Evolutionary conservation across 139 green algal species (phyloP).

Genomic region (Picochlorum sp.): DNA sequence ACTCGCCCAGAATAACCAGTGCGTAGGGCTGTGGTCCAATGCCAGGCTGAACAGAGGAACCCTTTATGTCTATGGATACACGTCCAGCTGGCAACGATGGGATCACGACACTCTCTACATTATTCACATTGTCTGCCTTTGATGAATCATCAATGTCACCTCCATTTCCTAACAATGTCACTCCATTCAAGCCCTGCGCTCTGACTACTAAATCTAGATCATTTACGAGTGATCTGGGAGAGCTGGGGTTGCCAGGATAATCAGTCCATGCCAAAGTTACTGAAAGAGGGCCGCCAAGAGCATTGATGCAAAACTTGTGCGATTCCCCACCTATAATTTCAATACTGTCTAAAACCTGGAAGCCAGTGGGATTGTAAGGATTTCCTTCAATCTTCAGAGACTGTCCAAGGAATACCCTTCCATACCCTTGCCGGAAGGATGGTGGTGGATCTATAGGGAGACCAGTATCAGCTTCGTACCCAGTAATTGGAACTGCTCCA

Average conservation of each 20-base stretch:
- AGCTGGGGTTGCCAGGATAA: constrained; percentile 12
- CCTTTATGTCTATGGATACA: constrained; percentile 44
- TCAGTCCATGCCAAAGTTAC: constrained; percentile 58
- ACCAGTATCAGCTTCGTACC: constrained; percentile 30
- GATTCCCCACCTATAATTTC: neutral
- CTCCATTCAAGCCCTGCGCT: constrained; percentile 41
- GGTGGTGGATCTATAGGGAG: constrained; percentile 59
- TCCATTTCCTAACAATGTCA: constrained; percentile 51
- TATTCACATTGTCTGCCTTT: constrained; percentile 60
- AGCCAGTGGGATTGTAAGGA: neutral
- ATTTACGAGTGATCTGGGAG: constrained; percentile 58
- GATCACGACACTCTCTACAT: constrained; percentile 55
- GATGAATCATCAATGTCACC: constrained; percentile 2
- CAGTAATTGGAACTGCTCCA: constrained; percentile 18
- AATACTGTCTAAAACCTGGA: constrained; percentile 18
- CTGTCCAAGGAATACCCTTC: constrained; percentile 42
- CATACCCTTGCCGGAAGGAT: constrained; percentile 60
- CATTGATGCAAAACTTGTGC: constrained; percentile 54
- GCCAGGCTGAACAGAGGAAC: neutral
- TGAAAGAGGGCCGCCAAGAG: constrained; percentile 41
- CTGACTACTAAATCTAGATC: constrained; percentile 71
- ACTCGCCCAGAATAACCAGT: constrained; percentile 52
- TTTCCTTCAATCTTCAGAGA: constrained; percentile 11
- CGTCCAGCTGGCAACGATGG: constrained; percentile 36
- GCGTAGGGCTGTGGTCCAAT: constrained; percentile 51